Conservation (phyloP, 1,284 basidiomycete genomes). For the Cutaneotrichosporon mucoides region DNA sequence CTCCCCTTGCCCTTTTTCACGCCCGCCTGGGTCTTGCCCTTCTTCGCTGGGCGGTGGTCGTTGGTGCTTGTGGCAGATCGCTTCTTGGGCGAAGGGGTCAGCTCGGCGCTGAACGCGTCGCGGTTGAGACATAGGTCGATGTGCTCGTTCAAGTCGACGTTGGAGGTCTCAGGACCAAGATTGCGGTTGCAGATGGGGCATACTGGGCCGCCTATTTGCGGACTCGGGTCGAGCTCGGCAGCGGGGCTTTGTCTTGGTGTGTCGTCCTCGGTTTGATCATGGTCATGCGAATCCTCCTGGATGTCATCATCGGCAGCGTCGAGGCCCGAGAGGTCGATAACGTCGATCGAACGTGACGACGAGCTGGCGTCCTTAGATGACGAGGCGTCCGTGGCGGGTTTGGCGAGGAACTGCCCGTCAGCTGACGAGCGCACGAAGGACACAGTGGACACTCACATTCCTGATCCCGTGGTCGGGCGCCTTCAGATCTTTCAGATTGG, state of each 20-base stretch:
- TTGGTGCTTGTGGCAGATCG: neutral
- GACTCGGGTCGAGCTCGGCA: conserved; percentile 12
- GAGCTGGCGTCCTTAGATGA: neutral
- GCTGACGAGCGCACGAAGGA: too few species aligned
- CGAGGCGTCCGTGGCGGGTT: neutral
- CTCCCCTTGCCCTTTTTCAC: conserved; percentile 9
- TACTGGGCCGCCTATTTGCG: conserved; percentile 21
- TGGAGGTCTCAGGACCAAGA: conserved; percentile 33
- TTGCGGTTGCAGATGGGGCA: conserved; percentile 43
- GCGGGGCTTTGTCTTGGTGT: neutral
- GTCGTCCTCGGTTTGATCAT: conserved; percentile 10
- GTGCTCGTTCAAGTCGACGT: conserved; percentile 45
- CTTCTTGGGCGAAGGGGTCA: conserved; percentile 21
- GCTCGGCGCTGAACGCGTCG: conserved; percentile 29
- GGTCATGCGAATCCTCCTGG: conserved; percentile 5
- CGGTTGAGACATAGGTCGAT: conserved; percentile 46
- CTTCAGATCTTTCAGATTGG: conserved; percentile 72
- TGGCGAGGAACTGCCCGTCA: conserved; percentile 29
- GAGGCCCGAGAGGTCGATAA: conserved; percentile 9
- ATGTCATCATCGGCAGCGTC: conserved; percentile 4
- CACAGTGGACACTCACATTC: conserved; percentile 23
- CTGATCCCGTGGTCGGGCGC: conserved; percentile 38
- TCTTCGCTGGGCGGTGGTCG: neutral
- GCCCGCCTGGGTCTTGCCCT: neutral
- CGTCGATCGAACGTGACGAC: neutral